Evolutionary conservation across 192 early-diverging fungal genomes (phyloP).

Genomic region (Gryganskiella cystojenkinii): DNA sequence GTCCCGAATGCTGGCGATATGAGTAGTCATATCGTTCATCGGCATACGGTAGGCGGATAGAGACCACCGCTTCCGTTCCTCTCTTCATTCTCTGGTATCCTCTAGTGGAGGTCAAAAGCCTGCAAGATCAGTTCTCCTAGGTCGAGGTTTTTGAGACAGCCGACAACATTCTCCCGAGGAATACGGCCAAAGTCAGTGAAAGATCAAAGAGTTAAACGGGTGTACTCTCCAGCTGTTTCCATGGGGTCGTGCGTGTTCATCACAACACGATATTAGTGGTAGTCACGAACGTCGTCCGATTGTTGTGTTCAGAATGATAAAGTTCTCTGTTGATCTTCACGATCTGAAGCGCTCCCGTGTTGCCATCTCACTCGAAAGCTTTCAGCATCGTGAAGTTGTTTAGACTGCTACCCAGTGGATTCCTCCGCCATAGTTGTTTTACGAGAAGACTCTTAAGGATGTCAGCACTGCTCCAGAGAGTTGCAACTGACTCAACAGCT

Average conservation of each 20-base stretch:
- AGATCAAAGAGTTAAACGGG: background rate
- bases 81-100: conserved; percentile 3
- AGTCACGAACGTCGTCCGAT: background rate
- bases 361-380: too few species aligned
- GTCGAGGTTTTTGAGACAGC: background rate
- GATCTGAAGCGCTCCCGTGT: background rate
- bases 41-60: background rate
- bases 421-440: too few species aligned
- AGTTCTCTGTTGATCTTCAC: background rate
- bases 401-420: too few species aligned
- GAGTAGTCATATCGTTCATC: background rate
- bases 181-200: background rate
- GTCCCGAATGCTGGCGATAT: background rate
- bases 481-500: too few species aligned
- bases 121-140: conserved; percentile 4
- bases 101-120: conserved; percentile 4
- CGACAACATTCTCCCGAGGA: background rate
- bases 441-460: too few species aligned
- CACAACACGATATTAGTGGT: background rate
- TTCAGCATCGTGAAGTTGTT: too few species aligned
- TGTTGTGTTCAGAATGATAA: background rate
- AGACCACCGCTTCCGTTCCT: background rate
- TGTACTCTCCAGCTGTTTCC: background rate
- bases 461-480: too few species aligned
- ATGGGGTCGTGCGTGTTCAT: background rate